Evolutionary conservation across 768 basidiomycete species (phyloP).

Genomic region (Suillus subalutaceus): DNA sequence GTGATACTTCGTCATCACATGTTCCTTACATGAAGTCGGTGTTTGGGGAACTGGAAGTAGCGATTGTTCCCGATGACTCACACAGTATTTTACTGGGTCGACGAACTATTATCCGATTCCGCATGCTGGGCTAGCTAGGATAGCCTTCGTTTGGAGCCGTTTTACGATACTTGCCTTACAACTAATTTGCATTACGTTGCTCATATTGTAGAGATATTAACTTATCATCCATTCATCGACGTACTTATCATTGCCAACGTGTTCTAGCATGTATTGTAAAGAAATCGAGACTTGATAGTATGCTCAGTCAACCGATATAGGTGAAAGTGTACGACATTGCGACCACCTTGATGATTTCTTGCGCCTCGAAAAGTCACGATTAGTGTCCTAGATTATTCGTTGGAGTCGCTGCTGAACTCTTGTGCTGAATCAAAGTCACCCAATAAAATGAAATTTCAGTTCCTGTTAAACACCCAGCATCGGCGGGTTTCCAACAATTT

Average conservation of each 20-base stretch:
- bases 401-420: not conserved
- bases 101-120: slow-evolving; percentile 55
- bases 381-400: not conserved
- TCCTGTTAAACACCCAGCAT: not conserved
- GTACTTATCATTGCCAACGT: not conserved
- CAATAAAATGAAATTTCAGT: not conserved
- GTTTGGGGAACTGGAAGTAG: slow-evolving; percentile 59
- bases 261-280: not conserved
- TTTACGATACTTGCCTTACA: slow-evolving; percentile 6
- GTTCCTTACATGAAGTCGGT: slow-evolving; percentile 40
- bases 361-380: not conserved
- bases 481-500: not conserved
- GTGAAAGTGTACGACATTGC: no score
- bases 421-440: not conserved
- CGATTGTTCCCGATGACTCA: slow-evolving; percentile 53
- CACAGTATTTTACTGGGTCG: slow-evolving; percentile 57
- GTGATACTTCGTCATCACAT: not conserved
- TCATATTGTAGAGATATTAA: not conserved
- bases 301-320: no score
- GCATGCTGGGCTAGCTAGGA: slow-evolving; percentile 43
- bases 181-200: not conserved
- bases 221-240: not conserved
- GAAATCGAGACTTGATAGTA: not conserved
- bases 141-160: not conserved
- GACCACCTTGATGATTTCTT: no score